phyloP scores from a whole-genome alignment of 495 filamentous ascomycete species.

The Mycothermus thermophilus region DNA sequence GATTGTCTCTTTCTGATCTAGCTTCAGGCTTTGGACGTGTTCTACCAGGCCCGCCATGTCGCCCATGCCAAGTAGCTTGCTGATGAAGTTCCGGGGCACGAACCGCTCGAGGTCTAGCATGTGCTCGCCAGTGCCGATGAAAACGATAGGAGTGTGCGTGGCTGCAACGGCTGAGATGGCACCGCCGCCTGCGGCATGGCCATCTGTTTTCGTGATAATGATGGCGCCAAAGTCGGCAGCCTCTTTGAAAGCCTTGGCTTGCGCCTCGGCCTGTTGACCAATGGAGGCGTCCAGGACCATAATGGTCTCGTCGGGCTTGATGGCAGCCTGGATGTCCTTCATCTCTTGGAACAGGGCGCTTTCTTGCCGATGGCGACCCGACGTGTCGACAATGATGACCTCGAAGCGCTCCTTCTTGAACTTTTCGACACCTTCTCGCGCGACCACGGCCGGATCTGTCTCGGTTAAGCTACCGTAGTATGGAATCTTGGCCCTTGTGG shows the following conservation, averaged over 20 bases:
- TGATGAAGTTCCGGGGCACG: conserved; percentile 77
- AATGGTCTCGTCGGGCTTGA: conserved; percentile 91
- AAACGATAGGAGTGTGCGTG: conserved; percentile 92
- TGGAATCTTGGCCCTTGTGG: conserved; percentile 95
- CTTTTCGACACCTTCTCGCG: conserved; percentile 87
- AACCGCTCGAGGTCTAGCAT: conserved; percentile 91
- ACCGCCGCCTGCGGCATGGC: conserved; percentile 85
- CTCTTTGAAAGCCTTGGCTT: conserved; percentile 94
- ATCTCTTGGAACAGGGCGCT: conserved; percentile 93
- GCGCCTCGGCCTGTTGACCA: conserved; percentile 86
- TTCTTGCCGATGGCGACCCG: conserved; percentile 86
- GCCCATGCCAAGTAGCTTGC: conserved; percentile 90
- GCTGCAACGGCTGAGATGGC: conserved; percentile 97
- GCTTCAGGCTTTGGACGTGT: conserved; percentile 91
- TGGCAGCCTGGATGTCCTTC: conserved; percentile 87
- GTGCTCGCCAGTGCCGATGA: conserved; percentile 94
- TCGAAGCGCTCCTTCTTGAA: conserved; percentile 99
- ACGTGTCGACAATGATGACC: conserved; percentile 97
- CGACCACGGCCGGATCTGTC: conserved; percentile 87
- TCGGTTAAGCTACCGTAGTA: conserved; percentile 95
- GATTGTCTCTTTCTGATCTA: conserved; percentile 97
- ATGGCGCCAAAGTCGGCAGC: conserved; percentile 96
- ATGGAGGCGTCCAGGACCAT: conserved; percentile 96
- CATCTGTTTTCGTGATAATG: conserved; percentile 97
- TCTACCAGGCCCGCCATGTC: conserved; percentile 92